These are phyloP conservation scores for Schizochytrium sp. DNA, from an alignment of 108 stramenopile genomes.

Conservation along the genomic window DNA sequence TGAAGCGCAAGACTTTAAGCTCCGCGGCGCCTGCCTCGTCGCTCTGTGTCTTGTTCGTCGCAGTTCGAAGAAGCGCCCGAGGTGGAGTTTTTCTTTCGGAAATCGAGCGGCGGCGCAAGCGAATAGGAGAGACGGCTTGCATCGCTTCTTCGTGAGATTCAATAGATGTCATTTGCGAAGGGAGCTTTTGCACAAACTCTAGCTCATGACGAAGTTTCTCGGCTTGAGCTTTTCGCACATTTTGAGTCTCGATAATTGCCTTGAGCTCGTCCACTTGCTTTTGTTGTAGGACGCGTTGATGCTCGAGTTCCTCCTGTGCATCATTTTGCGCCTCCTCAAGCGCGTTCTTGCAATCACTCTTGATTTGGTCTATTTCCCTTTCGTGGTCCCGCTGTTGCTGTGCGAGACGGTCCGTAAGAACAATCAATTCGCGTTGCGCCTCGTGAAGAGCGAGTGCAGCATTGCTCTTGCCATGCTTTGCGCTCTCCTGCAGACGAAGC, in stretches of 20 bases:
- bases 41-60: too few species aligned
- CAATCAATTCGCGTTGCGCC: neutral
- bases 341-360: neutral
- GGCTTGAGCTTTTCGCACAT: neutral
- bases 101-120: neutral
- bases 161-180: neutral
- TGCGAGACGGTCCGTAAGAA: neutral
- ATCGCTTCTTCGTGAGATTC: too few species aligned
- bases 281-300: neutral
- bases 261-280: neutral
- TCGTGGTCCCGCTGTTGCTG: neutral
- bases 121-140: neutral
- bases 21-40: neutral
- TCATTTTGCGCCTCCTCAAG: neutral
- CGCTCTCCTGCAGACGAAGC: neutral
- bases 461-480: neutral
- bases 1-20: neutral
- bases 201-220: neutral
- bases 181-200: neutral
- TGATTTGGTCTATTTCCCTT: neutral
- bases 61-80: too few species aligned
- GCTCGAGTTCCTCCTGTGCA: neutral
- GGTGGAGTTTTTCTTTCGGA: neutral
- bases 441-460: neutral
- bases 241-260: neutral